Conservation (phyloP, 2,329 filamentous ascomycete species). For the Venturia aucupariae region DNA sequence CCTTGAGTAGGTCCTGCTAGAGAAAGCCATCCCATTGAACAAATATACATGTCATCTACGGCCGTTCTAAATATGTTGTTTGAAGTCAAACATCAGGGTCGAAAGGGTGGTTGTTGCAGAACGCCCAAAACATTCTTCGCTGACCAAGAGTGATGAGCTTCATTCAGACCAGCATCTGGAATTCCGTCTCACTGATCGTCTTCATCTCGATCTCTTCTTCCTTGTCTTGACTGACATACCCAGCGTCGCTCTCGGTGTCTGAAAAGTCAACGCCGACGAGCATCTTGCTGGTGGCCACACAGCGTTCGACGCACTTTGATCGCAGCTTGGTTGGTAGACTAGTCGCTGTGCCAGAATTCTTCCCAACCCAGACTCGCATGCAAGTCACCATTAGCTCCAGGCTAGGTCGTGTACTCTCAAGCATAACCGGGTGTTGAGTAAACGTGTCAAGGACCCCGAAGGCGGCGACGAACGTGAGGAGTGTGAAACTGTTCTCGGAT, state of each 20-base stretch:
- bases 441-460: constrained; percentile 33
- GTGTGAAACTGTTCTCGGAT: constrained; percentile 30
- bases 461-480: constrained; percentile 38
- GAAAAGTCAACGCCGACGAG: constrained; percentile 7
- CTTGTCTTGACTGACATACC: neutral
- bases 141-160: neutral
- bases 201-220: constrained; percentile 27
- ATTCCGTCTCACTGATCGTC: neutral
- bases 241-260: neutral
- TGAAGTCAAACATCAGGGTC: neutral
- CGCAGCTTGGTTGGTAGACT: neutral
- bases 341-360: neutral
- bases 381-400: constrained; percentile 7
- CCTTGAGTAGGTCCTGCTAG: neutral
- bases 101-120: neutral
- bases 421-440: constrained; percentile 22
- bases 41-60: neutral
- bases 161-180: neutral
- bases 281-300: constrained; percentile 1
- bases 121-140: neutral
- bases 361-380: constrained; percentile 14
- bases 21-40: neutral
- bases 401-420: neutral
- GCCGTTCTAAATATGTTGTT: neutral
- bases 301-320: constrained; percentile 4